Evolutionary conservation across 2,329 filamentous ascomycete genomes (phyloP).

Genomic region (Aspergillus oerlinghausenensis): DNA sequence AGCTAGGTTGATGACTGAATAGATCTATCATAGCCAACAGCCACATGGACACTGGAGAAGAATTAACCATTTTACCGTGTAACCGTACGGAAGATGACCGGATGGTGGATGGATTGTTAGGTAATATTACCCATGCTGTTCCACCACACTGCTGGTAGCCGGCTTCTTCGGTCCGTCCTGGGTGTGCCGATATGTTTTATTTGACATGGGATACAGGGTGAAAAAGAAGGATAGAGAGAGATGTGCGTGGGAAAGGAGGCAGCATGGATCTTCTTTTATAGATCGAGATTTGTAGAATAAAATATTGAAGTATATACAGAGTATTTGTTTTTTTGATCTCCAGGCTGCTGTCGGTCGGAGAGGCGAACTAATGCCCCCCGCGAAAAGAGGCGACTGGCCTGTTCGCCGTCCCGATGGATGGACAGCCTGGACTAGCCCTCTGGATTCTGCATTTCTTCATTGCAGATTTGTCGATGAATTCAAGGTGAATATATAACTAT

Average conservation of each 20-base stretch:
- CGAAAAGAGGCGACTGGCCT: background rate
- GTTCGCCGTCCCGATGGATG: background rate
- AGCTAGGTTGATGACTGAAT: no score
- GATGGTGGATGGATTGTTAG: conserved; percentile 11
- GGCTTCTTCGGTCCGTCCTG: conserved; percentile 14
- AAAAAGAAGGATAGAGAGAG: no score
- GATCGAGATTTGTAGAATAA: no score
- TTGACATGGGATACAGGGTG: background rate
- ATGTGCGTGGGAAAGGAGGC: background rate
- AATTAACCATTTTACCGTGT: background rate
- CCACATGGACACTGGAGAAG: no score
- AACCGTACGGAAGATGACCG: conserved; percentile 6
- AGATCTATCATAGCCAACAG: no score
- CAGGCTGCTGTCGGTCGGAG: background rate
- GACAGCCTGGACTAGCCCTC: background rate
- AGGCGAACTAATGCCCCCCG: background rate
- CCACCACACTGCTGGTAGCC: conserved; percentile 20
- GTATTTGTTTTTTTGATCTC: no score
- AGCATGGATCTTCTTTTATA: no score
- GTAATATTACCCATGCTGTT: conserved; percentile 20
- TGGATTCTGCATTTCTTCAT: no score
- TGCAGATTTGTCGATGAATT: no score
- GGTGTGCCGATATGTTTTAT: background rate
- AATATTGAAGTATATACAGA: no score
- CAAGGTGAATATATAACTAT: no score